These are phyloP conservation scores for Trichomonascus vanleenenianus DNA, from an alignment of 805 yeast genomes.

Conservation along the genomic window DNA sequence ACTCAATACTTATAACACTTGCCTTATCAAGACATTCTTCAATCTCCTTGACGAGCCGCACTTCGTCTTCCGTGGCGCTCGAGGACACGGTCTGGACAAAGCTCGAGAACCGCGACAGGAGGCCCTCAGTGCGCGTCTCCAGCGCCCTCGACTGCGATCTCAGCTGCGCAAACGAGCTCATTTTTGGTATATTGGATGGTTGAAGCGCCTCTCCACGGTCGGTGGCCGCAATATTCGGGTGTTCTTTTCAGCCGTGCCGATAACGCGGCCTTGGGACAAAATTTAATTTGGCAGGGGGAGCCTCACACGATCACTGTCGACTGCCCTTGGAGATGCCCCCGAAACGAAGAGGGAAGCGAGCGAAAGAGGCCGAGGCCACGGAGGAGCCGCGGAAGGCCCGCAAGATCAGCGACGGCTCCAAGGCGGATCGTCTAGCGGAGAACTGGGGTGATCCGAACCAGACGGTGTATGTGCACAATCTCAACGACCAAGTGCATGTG, in stretches of 20 bases:
- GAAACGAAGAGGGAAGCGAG: neutral
- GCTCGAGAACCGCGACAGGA: conserved; percentile 46
- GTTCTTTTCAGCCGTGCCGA: neutral
- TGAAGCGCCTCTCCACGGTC: neutral
- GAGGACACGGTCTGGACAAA: conserved; percentile 46
- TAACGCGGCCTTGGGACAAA: neutral
- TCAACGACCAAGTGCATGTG: conserved; percentile 31
- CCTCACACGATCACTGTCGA: neutral
- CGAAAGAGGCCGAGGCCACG: neutral
- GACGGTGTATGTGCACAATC: conserved; percentile 32
- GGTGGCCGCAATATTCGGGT: too few relatives aligned
- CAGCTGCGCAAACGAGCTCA: conserved; percentile 52
- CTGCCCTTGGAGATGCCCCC: conserved; percentile 1
- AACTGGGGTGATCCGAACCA: conserved; percentile 14
- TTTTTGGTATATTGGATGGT: neutral
- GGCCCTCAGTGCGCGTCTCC: conserved; percentile 59
- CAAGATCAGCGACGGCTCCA: neutral
- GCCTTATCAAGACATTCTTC: conserved; percentile 44
- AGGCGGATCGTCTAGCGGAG: neutral
- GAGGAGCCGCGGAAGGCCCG: neutral
- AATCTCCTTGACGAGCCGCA: conserved; percentile 36
- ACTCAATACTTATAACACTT: too few relatives aligned
- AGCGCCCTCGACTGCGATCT: conserved; percentile 60
- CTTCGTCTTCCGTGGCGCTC: conserved; percentile 42
- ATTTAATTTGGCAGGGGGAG: too few relatives aligned